phyloP scores from a whole-genome alignment of 805 yeast genomes.

The Hanseniaspora jakobsenii region DNA sequence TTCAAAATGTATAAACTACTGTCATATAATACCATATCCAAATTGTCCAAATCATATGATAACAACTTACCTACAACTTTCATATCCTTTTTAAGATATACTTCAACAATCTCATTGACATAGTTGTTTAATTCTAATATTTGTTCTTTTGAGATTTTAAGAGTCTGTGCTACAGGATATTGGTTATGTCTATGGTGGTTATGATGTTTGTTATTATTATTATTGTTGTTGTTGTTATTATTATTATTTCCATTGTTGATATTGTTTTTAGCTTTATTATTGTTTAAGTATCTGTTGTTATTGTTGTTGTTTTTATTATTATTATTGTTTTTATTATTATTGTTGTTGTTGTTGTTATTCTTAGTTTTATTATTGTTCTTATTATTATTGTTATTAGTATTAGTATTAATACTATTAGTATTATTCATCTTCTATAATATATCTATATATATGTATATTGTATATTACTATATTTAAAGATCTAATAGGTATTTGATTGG shows the following conservation, averaged over 20 bases:
- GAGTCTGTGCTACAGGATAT: constrained; percentile 26
- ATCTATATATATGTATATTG: neutral
- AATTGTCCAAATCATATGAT: constrained; percentile 62
- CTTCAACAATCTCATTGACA: constrained; percentile 58
- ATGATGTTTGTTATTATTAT: constrained; percentile 15
- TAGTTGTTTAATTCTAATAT: constrained; percentile 69
- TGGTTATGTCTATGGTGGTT: constrained; percentile 16
- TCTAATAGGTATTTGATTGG: too few species aligned
- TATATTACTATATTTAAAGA: too few species aligned
- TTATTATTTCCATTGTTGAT: constrained; percentile 18
- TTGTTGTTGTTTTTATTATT: constrained; percentile 11
- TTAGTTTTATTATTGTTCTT: neutral
- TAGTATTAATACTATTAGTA: neutral
- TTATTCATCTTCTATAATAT: neutral
- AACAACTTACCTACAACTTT: constrained; percentile 67
- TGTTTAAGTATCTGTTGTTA: neutral
- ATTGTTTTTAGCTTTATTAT: constrained; percentile 19
- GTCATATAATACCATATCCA: constrained; percentile 66
- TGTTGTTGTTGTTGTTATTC: constrained; percentile 10
- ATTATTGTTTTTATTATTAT: constrained; percentile 7
- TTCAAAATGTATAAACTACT: constrained; percentile 41
- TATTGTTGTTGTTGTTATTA: constrained; percentile 19
- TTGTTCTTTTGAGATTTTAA: constrained; percentile 77
- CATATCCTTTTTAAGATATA: constrained; percentile 78
- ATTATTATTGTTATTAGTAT: neutral